Base-by-base conservation (phyloP, 2,329 filamentous ascomycete species). In the Chaetomium olivaceum region DNA sequence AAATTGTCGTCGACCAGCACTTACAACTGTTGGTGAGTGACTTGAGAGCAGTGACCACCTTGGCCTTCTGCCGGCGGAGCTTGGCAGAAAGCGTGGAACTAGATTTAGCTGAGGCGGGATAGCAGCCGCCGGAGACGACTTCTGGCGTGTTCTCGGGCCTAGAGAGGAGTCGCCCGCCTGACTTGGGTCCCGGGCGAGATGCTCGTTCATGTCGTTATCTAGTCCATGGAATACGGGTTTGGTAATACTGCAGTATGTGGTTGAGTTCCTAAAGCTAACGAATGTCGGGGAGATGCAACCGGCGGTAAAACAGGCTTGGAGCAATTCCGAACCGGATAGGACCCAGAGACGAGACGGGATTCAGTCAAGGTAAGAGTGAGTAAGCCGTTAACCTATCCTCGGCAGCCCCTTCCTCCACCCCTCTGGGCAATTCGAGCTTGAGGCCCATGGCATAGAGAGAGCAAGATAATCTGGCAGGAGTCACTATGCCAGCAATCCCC, bases 11-110 rank as follows among this genome's bases (percentile, higher is more conserved):
- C 4, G 11, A 31, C 16, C 16, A 61, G 5, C n/a, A 64, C 69
- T 60, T 70, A 74, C 76, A 71, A 58, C 76, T 80, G 59, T 78
- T 79, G 23, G 78, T 80, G 60, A 82, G 70, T 21, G 78, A 79
- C 36, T 77, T 78, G 23, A 83, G 66, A 25, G 76, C 79, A 4
- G 78, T 80, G 61, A 78, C 70, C n/a, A 83, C 70, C 51, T 74
- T 79, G 6, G 78, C 80, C n/a, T 78, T 76, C 51, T 78, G 77
- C 27, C 77, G 77, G 62, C 76, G 75, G 48, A 79, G 56, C 66
- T 80, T 82, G 4, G 77, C 66, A 68, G 74, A 58, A 67, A 73
- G 64, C 69, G 73, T 16, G 64, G 72, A 56, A 71, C 68, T 43
- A 68, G 71, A 39, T 12, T 65, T 63, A 7, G 36, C 27, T 29